Base-by-base conservation (phyloP, 1,284 basidiomycete species). In the Ganoderma lingzhi region DNA sequence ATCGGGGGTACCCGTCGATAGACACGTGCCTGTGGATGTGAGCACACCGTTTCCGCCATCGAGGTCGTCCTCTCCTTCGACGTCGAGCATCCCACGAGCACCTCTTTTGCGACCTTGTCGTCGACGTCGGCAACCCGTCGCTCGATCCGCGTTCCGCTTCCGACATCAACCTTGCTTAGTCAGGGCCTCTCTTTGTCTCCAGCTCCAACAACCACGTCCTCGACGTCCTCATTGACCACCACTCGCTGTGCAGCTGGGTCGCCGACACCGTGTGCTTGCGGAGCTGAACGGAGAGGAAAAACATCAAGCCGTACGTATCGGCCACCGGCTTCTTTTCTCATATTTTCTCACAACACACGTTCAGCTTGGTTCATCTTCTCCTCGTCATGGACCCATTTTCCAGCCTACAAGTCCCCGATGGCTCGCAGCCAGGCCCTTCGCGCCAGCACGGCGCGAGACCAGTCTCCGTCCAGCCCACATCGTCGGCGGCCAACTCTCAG, bases 361-460 rank as follows among this genome's bases (percentile, higher is more conserved):
- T 61, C 70, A 73, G 70, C 64, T 53, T 71, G 66, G 72, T 71
- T 71, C 70, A 61, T 66, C 64, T 70, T 51, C 56, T 23, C 39
- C 51, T 41, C 61, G 23, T 44, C 73, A 78, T 79, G 78, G 78
- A 79, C 66, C 71, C 77, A 15, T 77, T 78, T 70, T 73, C 76
- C 60, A 79, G 76, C 60, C 81, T 87, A 41, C 85, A 87, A 77
- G 84, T 87, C 30, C 86, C 86, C 30, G 83, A 85, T 64, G 56
- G 75, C 15, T 79, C 83, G 19, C 74, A 80, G 66, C 76, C 84
- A n/a, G 83, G 85, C 48, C 85, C 86, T 48, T 86, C 86, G 64
- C 83, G 85, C 48, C 82, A 81, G 65, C 77, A 84, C 30, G 76
- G 44, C 76, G 82, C 70, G 77, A 82, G 66, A 77, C 84, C 86